These are phyloP conservation scores for Solanum pimpinellifolium DNA, from an alignment of 257 asterid species.

Conservation along the genomic window DNA sequence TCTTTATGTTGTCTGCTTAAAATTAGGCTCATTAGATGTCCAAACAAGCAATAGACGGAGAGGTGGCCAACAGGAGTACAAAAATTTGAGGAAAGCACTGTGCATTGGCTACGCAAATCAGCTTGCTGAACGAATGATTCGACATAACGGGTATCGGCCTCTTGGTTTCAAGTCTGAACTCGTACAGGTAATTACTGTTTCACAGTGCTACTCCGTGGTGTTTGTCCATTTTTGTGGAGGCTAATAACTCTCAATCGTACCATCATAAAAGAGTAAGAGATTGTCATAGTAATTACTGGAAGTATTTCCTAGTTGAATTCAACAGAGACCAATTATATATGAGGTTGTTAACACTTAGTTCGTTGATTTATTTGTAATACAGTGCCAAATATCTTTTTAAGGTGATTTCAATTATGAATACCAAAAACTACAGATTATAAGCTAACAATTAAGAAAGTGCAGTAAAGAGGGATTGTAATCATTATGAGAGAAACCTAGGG, in stretches of 20 bases:
- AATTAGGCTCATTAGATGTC: constrained; percentile 56
- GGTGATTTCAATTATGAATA: neutral
- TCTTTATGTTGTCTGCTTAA: neutral
- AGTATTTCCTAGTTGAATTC: neutral
- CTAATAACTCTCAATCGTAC: neutral
- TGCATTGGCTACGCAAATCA: constrained; percentile 84
- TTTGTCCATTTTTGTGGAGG: neutral
- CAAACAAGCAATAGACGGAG: constrained; percentile 44
- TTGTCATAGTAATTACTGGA: neutral
- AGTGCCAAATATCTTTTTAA: neutral
- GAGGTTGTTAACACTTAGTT: neutral
- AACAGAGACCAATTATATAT: neutral
- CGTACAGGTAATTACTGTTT: constrained; percentile 53
- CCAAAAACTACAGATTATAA: neutral
- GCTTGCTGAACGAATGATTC: constrained; percentile 90
- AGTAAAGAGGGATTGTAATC: neutral
- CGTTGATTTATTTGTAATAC: neutral
- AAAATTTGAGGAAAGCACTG: constrained; percentile 69
- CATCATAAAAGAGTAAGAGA: neutral
- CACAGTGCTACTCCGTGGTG: neutral
- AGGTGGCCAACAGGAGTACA: constrained; percentile 44
- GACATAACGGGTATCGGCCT: constrained; percentile 82
- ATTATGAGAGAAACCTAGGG: neutral
- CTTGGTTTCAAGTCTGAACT: constrained; percentile 84
- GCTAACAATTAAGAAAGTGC: neutral